Conservation (phyloP, 805 yeast species). For the Martiniozyma abietophila region DNA sequence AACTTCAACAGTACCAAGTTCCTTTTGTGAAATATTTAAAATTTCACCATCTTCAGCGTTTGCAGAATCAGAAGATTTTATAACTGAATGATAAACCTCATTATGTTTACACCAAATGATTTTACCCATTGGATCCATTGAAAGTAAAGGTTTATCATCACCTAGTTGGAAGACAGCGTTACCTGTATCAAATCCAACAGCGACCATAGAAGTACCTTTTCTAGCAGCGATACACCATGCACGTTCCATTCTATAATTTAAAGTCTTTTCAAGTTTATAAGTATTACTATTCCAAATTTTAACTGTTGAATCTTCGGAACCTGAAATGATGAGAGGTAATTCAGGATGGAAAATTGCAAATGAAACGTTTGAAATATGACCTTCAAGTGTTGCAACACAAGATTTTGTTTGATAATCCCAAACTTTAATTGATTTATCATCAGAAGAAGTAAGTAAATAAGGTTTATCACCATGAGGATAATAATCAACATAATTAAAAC, state of each 20-base stretch:
- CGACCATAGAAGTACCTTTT: slow-evolving; percentile 67
- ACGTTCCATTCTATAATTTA: slow-evolving; percentile 87
- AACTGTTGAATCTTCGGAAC: slow-evolving; percentile 92
- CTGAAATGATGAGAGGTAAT: slow-evolving; percentile 86
- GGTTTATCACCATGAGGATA: slow-evolving; percentile 98
- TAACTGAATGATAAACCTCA: slow-evolving; percentile 77
- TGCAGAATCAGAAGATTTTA: slow-evolving; percentile 55
- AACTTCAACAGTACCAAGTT: slow-evolving; percentile 87
- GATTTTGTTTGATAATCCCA: slow-evolving; percentile 98
- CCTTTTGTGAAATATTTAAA: slow-evolving; percentile 72
- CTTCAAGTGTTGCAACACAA: slow-evolving; percentile 88
- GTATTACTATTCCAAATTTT: slow-evolving; percentile 94
- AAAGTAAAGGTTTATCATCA: slow-evolving; percentile 85
- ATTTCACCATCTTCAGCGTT: slow-evolving; percentile 68
- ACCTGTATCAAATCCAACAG: slow-evolving; percentile 94
- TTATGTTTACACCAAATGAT: slow-evolving; percentile 85
- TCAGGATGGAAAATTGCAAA: slow-evolving; percentile 98
- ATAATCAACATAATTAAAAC: slow-evolving; percentile 93
- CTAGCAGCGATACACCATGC: slow-evolving; percentile 89
- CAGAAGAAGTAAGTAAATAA: slow-evolving; percentile 83
- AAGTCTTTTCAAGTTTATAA: slow-evolving; percentile 84
- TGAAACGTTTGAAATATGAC: slow-evolving; percentile 89
- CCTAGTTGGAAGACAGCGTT: slow-evolving; percentile 83
- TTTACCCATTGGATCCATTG: slow-evolving; percentile 91
- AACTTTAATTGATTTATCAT: slow-evolving; percentile 77